These are phyloP conservation scores for Tylopilus balloui DNA, from an alignment of 768 basidiomycete species.

Conservation along the genomic window DNA sequence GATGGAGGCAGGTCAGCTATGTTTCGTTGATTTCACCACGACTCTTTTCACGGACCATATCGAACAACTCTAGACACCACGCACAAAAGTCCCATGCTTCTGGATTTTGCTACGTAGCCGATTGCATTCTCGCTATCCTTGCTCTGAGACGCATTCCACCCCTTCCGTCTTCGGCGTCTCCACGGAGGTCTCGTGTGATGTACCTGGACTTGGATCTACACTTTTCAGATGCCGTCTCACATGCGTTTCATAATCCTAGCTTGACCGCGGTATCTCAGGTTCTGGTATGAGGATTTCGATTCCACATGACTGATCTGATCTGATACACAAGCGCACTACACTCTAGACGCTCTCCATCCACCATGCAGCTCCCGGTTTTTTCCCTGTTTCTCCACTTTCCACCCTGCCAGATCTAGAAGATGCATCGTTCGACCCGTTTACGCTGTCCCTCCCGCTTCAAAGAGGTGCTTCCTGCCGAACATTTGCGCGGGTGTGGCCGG, in stretches of 20 bases:
- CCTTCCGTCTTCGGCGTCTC: slow-evolving; percentile 11
- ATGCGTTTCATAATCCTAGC: slow-evolving; percentile 55
- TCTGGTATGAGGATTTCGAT: slow-evolving; percentile 34
- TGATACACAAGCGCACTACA: not conserved
- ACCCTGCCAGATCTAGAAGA: slow-evolving; percentile 39
- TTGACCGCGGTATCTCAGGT: slow-evolving; percentile 40
- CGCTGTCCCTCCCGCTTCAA: slow-evolving; percentile 72
- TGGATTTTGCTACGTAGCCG: slow-evolving; percentile 94
- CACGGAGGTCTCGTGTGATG: slow-evolving; percentile 60
- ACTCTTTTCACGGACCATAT: not conserved
- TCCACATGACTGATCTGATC: not conserved
- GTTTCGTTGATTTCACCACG: not conserved
- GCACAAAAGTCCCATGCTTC: slow-evolving; percentile 72
- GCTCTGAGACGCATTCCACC: slow-evolving; percentile 47
- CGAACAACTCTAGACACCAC: slow-evolving; percentile 58
- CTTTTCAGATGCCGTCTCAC: slow-evolving; percentile 83
- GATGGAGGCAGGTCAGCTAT: slow-evolving; percentile 72
- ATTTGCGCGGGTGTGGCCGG: slow-evolving; percentile 58
- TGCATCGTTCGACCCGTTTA: slow-evolving; percentile 48
- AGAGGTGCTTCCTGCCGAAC: slow-evolving; percentile 66
- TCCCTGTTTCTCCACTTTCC: slow-evolving; percentile 57
- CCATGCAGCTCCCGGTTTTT: slow-evolving; percentile 80
- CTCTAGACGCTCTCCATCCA: slow-evolving; percentile 78
- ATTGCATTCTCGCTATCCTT: slow-evolving; percentile 79
- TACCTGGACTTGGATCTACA: slow-evolving; percentile 93